A percentile compares a stretch with the other conserved stretches of the same genome.
Conservation (phyloP, 257 asterid genomes). For the Osmanthus fragrans region DNA sequence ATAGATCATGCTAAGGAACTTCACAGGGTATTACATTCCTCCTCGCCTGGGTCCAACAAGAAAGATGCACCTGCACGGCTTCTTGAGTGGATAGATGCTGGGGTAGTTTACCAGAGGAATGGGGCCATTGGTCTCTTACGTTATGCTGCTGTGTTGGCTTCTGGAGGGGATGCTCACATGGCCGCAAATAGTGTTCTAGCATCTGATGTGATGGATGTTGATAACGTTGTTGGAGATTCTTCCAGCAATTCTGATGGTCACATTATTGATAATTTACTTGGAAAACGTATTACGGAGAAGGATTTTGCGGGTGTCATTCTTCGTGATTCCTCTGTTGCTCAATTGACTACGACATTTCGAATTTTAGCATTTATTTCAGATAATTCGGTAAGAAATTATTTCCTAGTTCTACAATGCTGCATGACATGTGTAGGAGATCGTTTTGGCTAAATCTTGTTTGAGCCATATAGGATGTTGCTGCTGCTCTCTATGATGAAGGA, state of each 20-base stretch:
- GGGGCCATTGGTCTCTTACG: slow-evolving; percentile 77
- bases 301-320: slow-evolving; percentile 86
- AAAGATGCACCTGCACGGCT: slow-evolving; percentile 97
- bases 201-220: slow-evolving; percentile 93
- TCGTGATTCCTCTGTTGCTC: slow-evolving; percentile 87
- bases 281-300: slow-evolving; percentile 92
- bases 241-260: slow-evolving; percentile 74
- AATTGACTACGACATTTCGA: slow-evolving; percentile 89
- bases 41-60: slow-evolving; percentile 77
- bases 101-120: slow-evolving; percentile 91
- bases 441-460: slow-evolving; percentile 36
- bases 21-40: slow-evolving; percentile 59
- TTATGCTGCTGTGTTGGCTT: slow-evolving; percentile 82
- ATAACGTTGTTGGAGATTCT: slow-evolving; percentile 84
- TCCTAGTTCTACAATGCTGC: not conserved
- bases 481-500: slow-evolving; percentile 92
- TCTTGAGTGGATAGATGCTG: slow-evolving; percentile 96
- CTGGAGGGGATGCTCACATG: slow-evolving; percentile 97
- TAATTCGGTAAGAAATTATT: slow-evolving; percentile 52
- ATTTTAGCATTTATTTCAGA: slow-evolving; percentile 90
- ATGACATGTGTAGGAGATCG: slow-evolving; percentile 5
- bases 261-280: slow-evolving; percentile 78
- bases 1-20: slow-evolving; percentile 73
- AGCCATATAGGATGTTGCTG: slow-evolving; percentile 68
- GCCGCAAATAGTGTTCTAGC: slow-evolving; percentile 83